These are phyloP conservation scores for Leccinellum luteum DNA, from an alignment of 768 basidiomycete species.

Conservation along the genomic window DNA sequence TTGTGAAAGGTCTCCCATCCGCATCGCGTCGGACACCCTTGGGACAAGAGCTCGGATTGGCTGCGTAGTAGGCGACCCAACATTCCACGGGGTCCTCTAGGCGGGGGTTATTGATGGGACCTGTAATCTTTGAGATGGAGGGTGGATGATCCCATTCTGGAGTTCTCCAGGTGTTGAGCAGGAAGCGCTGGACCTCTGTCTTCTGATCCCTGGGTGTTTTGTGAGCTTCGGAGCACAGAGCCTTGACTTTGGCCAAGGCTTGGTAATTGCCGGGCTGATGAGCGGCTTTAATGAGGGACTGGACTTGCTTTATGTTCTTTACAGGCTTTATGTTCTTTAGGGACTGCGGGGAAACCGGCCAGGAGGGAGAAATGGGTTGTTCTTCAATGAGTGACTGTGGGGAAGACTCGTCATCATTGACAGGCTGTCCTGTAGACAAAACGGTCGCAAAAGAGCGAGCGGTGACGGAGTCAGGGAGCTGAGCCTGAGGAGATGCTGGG, in stretches of 20 bases:
- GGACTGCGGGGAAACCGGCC: slow-evolving; percentile 22
- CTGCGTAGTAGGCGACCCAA: slow-evolving; percentile 45
- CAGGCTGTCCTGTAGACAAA: slow-evolving; percentile 28
- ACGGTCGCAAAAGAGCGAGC: slow-evolving; percentile 35
- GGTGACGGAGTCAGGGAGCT: slow-evolving; percentile 34
- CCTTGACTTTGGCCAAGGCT: slow-evolving; percentile 41
- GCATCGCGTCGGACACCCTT: slow-evolving; percentile 44
- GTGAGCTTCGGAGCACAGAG: slow-evolving; percentile 45
- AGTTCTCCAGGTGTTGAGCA: slow-evolving; percentile 45
- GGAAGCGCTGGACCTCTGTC: slow-evolving; percentile 41
- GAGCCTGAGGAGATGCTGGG: slow-evolving; percentile 33
- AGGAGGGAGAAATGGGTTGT: slow-evolving; percentile 13
- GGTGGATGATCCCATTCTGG: slow-evolving; percentile 34
- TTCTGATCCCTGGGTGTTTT: slow-evolving; percentile 42
- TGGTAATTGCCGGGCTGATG: slow-evolving; percentile 43
- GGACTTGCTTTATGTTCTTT: slow-evolving; percentile 40
- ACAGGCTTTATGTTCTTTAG: slow-evolving; percentile 25
- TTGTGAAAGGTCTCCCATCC: slow-evolving; percentile 36
- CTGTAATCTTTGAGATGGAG: slow-evolving; percentile 17
- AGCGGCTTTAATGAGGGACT: slow-evolving; percentile 42
- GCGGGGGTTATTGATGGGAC: slow-evolving; percentile 40
- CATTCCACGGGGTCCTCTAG: slow-evolving; percentile 45
- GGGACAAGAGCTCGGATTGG: slow-evolving; percentile 45
- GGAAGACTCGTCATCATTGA: slow-evolving; percentile 23
- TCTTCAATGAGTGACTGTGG: slow-evolving; percentile 26